Conservation (phyloP, 805 yeast species). For the Wickerhamomyces chaumierensis region DNA sequence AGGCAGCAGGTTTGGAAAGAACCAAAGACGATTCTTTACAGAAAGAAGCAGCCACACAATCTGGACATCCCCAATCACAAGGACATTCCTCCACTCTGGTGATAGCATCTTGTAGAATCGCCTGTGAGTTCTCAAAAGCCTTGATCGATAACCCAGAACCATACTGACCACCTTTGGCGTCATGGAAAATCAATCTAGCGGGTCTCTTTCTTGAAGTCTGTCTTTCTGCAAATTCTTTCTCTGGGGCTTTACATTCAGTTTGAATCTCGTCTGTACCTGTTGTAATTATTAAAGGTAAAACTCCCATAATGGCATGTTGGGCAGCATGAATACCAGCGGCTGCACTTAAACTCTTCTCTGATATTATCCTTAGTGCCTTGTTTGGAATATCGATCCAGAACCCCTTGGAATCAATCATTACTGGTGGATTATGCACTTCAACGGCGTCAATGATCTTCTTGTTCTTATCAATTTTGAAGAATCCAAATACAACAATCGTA, state of each 20-base stretch:
- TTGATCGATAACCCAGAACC: conserved; percentile 76
- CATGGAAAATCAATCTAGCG: conserved; percentile 76
- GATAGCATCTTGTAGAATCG: conserved; percentile 49
- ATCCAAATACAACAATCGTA: conserved; percentile 81
- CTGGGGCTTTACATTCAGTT: conserved; percentile 97
- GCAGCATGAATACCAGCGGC: conserved; percentile 98
- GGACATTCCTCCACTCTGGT: conserved; percentile 51
- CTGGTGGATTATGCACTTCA: conserved; percentile 86
- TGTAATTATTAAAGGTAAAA: conserved; percentile 62
- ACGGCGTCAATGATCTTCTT: conserved; percentile 84
- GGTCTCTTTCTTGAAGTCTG: conserved; percentile 71
- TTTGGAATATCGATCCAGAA: conserved; percentile 85
- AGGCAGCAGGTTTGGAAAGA: conserved; percentile 78
- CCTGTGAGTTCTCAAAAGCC: conserved; percentile 69
- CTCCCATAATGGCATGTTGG: conserved; percentile 77
- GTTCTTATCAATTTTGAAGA: conserved; percentile 70
- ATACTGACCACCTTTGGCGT: conserved; percentile 66
- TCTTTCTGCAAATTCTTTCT: conserved; percentile 79
- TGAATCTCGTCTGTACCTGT: conserved; percentile 69
- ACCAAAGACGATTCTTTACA: conserved; percentile 80
- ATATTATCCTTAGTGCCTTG: conserved; percentile 46
- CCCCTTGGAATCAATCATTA: conserved; percentile 59
- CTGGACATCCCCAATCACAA: conserved; percentile 61
- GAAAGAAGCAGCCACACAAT: conserved; percentile 72
- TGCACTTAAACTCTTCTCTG: conserved; percentile 45